These are phyloP conservation scores for Breynia disticha DNA, from an alignment of 441 rosid genomes.

Conservation along the genomic window DNA sequence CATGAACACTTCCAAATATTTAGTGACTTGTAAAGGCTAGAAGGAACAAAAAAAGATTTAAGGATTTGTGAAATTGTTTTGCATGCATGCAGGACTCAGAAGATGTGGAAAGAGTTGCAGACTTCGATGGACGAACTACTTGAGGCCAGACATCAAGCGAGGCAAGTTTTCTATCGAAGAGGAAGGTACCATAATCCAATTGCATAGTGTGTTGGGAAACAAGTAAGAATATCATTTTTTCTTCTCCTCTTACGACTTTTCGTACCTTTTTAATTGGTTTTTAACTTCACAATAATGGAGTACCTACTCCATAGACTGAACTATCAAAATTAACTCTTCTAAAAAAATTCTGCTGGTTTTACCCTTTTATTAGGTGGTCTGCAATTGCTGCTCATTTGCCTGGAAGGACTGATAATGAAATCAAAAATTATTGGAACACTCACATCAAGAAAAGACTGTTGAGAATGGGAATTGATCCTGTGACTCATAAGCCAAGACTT, in stretches of 20 bases:
- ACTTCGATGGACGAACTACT: conserved; percentile 47
- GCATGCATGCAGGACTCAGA: conserved; percentile 26
- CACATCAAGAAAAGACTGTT: conserved; percentile 59
- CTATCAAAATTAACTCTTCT: not conserved
- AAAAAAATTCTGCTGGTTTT: conserved; percentile 2
- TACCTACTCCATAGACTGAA: not conserved
- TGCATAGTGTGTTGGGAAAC: conserved; percentile 38
- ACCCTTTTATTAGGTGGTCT: conserved; percentile 51
- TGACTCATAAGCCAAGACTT: conserved; percentile 61
- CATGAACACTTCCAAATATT: not conserved
- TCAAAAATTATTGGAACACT: conserved; percentile 87
- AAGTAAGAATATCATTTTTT: conserved; percentile 14
- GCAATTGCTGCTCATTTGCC: conserved; percentile 68
- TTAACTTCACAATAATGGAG: not conserved
- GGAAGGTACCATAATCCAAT: conserved; percentile 27
- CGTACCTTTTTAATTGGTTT: not conserved
- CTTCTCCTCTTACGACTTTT: not conserved
- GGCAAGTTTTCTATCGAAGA: conserved; percentile 39
- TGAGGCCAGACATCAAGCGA: conserved; percentile 40
- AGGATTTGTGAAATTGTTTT: not conserved
- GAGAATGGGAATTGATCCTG: conserved; percentile 83
- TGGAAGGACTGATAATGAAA: conserved; percentile 82
- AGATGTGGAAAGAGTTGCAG: conserved; percentile 52
- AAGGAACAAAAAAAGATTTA: not conserved
- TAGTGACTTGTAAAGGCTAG: not conserved